Percentiles rank a stretch among this genome's conserved stretches.
phyloP scores from a whole-genome alignment of 768 basidiomycete genomes.

The Xerocomellus dryophilus region DNA sequence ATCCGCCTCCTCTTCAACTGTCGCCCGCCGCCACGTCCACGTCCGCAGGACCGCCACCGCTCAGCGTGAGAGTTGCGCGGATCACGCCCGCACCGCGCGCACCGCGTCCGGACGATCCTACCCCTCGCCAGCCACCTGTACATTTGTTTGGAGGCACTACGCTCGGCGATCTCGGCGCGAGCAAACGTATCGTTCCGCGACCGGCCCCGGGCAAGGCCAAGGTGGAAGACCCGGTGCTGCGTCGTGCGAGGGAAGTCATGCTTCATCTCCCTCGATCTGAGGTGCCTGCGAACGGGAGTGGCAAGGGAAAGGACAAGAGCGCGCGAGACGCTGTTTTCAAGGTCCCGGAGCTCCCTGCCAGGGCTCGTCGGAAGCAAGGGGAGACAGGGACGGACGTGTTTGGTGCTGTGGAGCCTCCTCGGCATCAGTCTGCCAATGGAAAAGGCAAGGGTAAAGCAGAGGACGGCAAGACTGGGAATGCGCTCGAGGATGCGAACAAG shows the following conservation, averaged over 20 bases:
- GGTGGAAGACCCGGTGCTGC: slow-evolving; percentile 32
- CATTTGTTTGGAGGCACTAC: slow-evolving; percentile 17
- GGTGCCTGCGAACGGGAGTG: slow-evolving; percentile 2
- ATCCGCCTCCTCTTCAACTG: slow-evolving; percentile 7
- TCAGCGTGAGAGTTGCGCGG: slow-evolving; percentile 53
- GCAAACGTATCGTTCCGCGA: slow-evolving; percentile 22
- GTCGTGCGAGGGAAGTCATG: slow-evolving; percentile 39
- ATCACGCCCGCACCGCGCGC: slow-evolving; percentile 43
- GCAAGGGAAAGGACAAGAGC: slow-evolving; percentile 2
- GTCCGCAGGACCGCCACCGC: slow-evolving; percentile 20
- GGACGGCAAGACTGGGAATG: slow-evolving; percentile 19
- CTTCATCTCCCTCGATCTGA: slow-evolving; percentile 33
- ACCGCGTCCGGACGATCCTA: slow-evolving; percentile 76
- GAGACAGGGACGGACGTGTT: slow-evolving; percentile 31
- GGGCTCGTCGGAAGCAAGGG: slow-evolving; percentile 18
- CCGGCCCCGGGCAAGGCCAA: slow-evolving; percentile 9
- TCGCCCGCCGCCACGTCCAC: slow-evolving; percentile 19
- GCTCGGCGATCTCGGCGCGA: slow-evolving; percentile 18
- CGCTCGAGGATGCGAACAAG: slow-evolving; percentile 60
- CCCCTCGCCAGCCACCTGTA: slow-evolving; percentile 63
- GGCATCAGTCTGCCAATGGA: slow-evolving; percentile 16
- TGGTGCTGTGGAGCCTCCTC: slow-evolving; percentile 23
- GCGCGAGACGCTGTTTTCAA: slow-evolving; percentile 35
- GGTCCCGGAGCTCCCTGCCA: slow-evolving; percentile 45
- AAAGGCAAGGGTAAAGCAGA: slow-evolving; percentile 39